Base-by-base conservation (phyloP, 108 stramenopile genomes). In the Thalassiosira profunda region DNA sequence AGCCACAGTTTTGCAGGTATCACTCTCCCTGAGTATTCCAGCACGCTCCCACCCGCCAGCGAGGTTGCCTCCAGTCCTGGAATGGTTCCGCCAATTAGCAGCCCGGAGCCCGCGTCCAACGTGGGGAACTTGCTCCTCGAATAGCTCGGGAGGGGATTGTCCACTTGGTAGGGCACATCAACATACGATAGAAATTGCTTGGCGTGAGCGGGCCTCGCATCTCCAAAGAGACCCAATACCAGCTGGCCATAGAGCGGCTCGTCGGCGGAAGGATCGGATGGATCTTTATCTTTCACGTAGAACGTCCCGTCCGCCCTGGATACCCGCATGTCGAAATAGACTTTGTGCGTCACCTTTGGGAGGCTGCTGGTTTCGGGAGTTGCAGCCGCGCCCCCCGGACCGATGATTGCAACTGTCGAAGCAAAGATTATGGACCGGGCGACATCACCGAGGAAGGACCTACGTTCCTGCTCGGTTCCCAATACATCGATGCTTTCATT, bases 261-360 rank as follows among this genome's bases (percentile, higher is more conserved):
- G 48, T 94, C 87, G 37, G 79, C 69, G 31, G 79, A 72, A 5
- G 64, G 74, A 57, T 84, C 81, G 20, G 70, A 42, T 0, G 74
- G 23, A 26, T 55, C 23, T 42, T 85, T 77, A 57, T 88, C 88
- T 45, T 86, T 72, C 0, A 89, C 83, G 51, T 92, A 92, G 55
- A 90, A 91, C 15, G 87, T 81, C 5, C 94, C 94, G 81, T 95
- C 94, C 18, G 69, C 44, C 9, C 94, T 76, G 4, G 91, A 83
- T 15, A 95, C 83, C n/a, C 94, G 76, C 21, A 95, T 79, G 55
- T 95, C 84, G 35, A 95, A 73, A 23, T 63, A 80, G 17, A 95
- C 85, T 51, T 86, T 88, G 61, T 92, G 66, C 0, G 94, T 92
- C 20, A 94, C 52, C 34, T 31, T 15, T 45, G 81, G 72, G 12